These are phyloP conservation scores for Lizonia empirigonia DNA, from an alignment of 2,329 filamentous ascomycete species.

Conservation along the genomic window DNA sequence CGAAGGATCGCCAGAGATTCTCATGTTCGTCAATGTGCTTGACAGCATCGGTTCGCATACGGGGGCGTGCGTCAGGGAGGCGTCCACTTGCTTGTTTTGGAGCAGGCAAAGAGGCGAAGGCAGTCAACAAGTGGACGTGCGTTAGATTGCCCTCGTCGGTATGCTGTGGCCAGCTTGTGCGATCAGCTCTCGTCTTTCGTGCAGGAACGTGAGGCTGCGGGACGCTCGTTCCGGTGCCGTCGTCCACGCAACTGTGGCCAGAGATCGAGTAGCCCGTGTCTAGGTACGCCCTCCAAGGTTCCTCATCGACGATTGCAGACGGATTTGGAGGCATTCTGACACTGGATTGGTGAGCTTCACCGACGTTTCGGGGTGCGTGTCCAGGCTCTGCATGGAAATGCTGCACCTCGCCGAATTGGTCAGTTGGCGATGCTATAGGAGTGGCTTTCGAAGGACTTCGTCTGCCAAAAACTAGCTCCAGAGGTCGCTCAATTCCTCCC, in stretches of 20 bases:
- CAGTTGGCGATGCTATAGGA: conserved; percentile 10
- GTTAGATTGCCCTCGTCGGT: conserved; percentile 31
- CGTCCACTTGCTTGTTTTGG: conserved; percentile 15
- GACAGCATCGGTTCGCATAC: not conserved
- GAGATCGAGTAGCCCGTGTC: conserved; percentile 28
- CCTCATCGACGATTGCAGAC: conserved; percentile 33
- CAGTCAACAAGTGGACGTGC: conserved; percentile 20
- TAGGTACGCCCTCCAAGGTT: conserved; percentile 35
- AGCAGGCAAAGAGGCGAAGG: conserved; percentile 37
- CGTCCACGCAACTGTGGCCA: conserved; percentile 21
- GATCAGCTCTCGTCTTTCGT: conserved; percentile 17
- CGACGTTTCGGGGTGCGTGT: not conserved
- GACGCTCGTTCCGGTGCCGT: conserved; percentile 20
- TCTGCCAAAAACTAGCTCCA: conserved; percentile 28
- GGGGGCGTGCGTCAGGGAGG: conserved; percentile 4
- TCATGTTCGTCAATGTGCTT: conserved; percentile 27
- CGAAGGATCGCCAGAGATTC: conserved; percentile 42
- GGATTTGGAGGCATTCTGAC: not conserved
- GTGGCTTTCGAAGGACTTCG: conserved; percentile 11
- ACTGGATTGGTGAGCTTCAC: not conserved
- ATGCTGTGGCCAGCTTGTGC: conserved; percentile 33
- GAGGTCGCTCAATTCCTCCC: conserved; percentile 22
- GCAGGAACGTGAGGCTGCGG: conserved; percentile 22
- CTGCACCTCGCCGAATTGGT: conserved; percentile 22
- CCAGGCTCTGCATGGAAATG: conserved; percentile 12